Percentiles rank a stretch among this genome's conserved stretches.
Conservation (phyloP, 1,284 basidiomycete species). For the Caloboletus firmus region DNA sequence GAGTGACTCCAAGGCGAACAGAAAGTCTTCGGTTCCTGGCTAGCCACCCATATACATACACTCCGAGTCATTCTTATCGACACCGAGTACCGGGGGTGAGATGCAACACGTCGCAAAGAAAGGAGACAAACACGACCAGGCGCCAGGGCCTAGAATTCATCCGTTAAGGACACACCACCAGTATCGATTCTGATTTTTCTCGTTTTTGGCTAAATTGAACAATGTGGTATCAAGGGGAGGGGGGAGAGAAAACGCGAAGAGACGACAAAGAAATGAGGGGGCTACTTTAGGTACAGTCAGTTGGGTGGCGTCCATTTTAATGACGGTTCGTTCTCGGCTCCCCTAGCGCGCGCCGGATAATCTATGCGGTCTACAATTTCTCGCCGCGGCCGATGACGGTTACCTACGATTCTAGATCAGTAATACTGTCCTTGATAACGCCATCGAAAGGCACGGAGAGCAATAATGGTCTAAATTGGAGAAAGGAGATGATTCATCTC, state of each 20-base stretch:
- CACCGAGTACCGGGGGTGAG: background rate
- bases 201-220: constrained; percentile 19
- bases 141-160: background rate
- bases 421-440: constrained; percentile 7
- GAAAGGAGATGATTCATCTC: constrained; percentile 25
- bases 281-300: constrained; percentile 4
- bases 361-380: constrained; percentile 22
- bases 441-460: constrained; percentile 5
- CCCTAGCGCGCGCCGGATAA: background rate
- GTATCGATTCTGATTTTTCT: background rate
- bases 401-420: constrained; percentile 25
- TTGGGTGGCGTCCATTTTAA: constrained; percentile 10
- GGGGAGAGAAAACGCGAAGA: no score
- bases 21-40: background rate
- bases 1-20: background rate
- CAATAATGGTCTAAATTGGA: background rate
- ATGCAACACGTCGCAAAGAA: background rate
- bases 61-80: background rate
- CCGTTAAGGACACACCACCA: background rate
- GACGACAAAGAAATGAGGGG: background rate
- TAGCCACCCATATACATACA: background rate
- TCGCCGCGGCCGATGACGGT: constrained; percentile 39
- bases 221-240: background rate
- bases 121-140: background rate
- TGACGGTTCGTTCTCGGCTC: background rate